Conservation (phyloP, 2,329 filamentous ascomycete species). For the Fusarium nematophilum region DNA sequence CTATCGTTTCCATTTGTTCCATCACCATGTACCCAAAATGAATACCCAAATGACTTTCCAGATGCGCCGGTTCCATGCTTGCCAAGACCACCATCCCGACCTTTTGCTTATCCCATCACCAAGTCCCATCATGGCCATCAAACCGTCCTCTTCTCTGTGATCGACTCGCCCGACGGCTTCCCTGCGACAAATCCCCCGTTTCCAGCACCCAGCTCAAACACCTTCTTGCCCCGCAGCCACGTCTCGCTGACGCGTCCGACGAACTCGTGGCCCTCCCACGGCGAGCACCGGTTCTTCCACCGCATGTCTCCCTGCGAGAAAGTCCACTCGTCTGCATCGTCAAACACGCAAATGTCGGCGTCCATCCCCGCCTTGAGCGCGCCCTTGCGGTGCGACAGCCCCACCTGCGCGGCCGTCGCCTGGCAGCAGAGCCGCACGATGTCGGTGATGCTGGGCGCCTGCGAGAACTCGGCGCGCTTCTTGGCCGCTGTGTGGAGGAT, state of each 20-base stretch:
- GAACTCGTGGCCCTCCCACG: conserved; percentile 86
- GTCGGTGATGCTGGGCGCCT: conserved; percentile 71
- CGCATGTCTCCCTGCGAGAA: conserved; percentile 84
- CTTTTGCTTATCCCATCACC: neutral
- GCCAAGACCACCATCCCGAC: neutral
- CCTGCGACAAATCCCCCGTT: conserved; percentile 63
- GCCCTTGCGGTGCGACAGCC: conserved; percentile 81
- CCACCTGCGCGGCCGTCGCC: conserved; percentile 90
- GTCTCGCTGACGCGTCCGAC: conserved; percentile 85
- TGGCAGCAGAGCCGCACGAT: conserved; percentile 87
- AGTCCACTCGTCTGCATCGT: conserved; percentile 82
- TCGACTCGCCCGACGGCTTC: conserved; percentile 63
- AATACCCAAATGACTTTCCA: no score
- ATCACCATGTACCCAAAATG: neutral
- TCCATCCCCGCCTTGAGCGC: conserved; percentile 84
- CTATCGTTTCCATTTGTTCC: conserved; percentile 3
- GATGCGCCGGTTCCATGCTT: neutral
- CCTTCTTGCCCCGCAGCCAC: conserved; percentile 80
- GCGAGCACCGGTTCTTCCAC: conserved; percentile 92
- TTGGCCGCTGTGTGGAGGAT: conserved; percentile 86
- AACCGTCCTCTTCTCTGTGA: conserved; percentile 68
- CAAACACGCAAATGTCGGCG: conserved; percentile 92
- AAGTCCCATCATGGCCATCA: conserved; percentile 39
- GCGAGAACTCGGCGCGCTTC: conserved; percentile 64
- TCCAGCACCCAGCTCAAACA: conserved; percentile 75